Evolutionary conservation across 371 early-diverging fungal species (phyloP).

Genomic region (Dichotomocladium elegans): DNA sequence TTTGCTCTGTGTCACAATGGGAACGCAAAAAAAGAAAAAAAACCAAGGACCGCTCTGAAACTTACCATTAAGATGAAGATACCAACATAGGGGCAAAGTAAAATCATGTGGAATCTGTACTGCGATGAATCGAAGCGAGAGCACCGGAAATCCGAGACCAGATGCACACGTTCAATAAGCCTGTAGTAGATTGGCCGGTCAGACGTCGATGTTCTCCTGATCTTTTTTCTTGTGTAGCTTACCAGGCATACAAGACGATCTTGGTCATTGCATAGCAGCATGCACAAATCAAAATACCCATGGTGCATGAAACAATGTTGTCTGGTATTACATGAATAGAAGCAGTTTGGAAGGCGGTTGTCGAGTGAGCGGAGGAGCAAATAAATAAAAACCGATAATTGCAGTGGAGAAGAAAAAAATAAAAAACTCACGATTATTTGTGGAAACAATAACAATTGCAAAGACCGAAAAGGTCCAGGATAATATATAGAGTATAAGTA

Average conservation of each 20-base stretch:
- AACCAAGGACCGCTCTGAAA: too few species aligned
- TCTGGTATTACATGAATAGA: not conserved
- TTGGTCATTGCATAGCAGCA: constrained; percentile 23
- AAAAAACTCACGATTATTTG: constrained; percentile 14
- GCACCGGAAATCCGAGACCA: constrained; percentile 16
- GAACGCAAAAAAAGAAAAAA: too few species aligned
- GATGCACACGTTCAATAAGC: constrained; percentile 26
- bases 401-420: not conserved
- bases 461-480: constrained; percentile 22
- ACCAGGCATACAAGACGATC: constrained; percentile 22
- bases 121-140: constrained; percentile 13
- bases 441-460: constrained; percentile 13
- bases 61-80: constrained; percentile 44
- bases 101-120: constrained; percentile 22
- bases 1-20: not conserved
- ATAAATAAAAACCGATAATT: too few species aligned
- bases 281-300: constrained; percentile 20
- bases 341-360: not conserved
- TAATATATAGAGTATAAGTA: constrained; percentile 10
- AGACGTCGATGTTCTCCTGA: too few species aligned
- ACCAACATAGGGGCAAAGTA: constrained; percentile 33
- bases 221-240: not conserved
- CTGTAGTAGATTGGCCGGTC: not conserved
- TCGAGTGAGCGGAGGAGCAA: too few species aligned
- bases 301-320: constrained; percentile 17